Evolutionary conservation across 352 stramenopile genomes (phyloP).

Genomic region (Phytophthora pisi): DNA sequence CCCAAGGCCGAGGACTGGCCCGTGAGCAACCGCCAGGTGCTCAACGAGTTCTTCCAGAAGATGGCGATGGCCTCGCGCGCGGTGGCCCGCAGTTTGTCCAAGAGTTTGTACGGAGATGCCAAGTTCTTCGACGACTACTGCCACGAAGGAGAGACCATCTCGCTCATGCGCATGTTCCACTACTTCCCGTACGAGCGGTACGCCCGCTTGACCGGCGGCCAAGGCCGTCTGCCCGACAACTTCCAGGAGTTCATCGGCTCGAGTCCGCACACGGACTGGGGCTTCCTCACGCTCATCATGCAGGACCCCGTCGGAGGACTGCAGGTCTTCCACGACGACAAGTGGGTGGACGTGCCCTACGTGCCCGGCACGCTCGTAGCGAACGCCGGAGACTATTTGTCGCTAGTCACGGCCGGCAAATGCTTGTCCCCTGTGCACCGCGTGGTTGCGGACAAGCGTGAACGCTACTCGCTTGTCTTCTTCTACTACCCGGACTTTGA

Average conservation of each 20-base stretch:
- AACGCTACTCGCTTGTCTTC: slow-evolving; percentile 85
- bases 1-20: slow-evolving; percentile 42
- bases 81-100: slow-evolving; percentile 56
- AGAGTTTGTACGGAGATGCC: slow-evolving; percentile 54
- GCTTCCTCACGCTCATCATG: slow-evolving; percentile 85
- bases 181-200: slow-evolving; percentile 83
- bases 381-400: slow-evolving; percentile 85
- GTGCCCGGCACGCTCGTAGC: slow-evolving; percentile 73
- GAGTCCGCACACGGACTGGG: slow-evolving; percentile 86
- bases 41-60: slow-evolving; percentile 65
- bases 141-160: slow-evolving; percentile 75
- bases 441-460: slow-evolving; percentile 69
- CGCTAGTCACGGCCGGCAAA: slow-evolving; percentile 65
- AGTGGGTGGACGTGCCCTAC: slow-evolving; percentile 81
- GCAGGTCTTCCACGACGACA: slow-evolving; percentile 70
- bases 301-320: slow-evolving; percentile 76
- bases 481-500: slow-evolving; percentile 89
- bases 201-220: slow-evolving; percentile 35
- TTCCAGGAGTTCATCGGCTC: slow-evolving; percentile 79
- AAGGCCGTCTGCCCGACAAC: slow-evolving; percentile 34
- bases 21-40: slow-evolving; percentile 37
- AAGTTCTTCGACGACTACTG: slow-evolving; percentile 69
- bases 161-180: slow-evolving; percentile 86
- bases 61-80: slow-evolving; percentile 59
- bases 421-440: slow-evolving; percentile 79